Evolutionary conservation across 139 green algal species (phyloP).

Genomic region (Nannochloris sp.): DNA sequence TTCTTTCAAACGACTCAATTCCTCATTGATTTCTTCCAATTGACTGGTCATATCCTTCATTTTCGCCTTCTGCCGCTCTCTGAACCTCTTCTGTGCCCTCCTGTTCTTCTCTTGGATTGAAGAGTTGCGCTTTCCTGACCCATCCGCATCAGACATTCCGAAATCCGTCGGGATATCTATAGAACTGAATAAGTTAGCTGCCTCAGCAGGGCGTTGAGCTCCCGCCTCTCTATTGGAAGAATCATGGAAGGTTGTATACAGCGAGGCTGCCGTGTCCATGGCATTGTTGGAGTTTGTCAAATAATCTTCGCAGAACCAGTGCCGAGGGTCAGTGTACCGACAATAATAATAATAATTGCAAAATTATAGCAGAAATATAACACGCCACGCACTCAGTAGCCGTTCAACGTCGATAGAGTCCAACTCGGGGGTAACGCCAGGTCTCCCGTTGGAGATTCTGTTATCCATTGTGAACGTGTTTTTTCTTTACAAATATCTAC

Average conservation of each 20-base stretch:
- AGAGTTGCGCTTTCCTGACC: neutral
- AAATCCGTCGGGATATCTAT: slow-evolving; percentile 19
- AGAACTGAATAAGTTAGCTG: slow-evolving; percentile 26
- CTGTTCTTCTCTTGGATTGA: slow-evolving; percentile 35
- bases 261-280: neutral
- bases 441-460: too few relatives aligned
- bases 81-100: slow-evolving; percentile 36
- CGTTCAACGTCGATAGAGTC: slow-evolving; percentile 12
- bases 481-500: too few relatives aligned
- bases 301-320: neutral
- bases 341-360: too few relatives aligned
- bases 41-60: slow-evolving; percentile 38
- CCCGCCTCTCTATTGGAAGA: neutral
- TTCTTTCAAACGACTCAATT: slow-evolving; percentile 23
- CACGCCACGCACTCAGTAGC: slow-evolving; percentile 10
- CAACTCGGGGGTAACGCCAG: neutral
- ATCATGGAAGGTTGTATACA: neutral
- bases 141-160: slow-evolving; percentile 3
- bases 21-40: slow-evolving; percentile 29
- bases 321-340: too few relatives aligned
- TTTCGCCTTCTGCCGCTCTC: slow-evolving; percentile 40
- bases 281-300: neutral
- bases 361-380: neutral
- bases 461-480: neutral
- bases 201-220: neutral